phyloP scores from a whole-genome alignment of 257 asterid species.

The Paraleonurus japonicus region DNA sequence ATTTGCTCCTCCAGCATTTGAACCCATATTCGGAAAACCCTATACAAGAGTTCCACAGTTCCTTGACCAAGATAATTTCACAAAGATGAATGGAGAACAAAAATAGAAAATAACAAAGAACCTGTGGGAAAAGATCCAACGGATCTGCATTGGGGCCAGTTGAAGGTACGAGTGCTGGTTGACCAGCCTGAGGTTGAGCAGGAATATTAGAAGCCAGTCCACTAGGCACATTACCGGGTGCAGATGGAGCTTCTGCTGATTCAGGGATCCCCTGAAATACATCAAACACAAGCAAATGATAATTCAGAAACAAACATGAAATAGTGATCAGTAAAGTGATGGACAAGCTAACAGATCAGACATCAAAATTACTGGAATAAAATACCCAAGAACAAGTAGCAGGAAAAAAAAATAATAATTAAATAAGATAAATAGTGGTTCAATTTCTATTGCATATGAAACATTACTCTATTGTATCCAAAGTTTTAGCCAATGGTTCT shows the following conservation, averaged over 20 bases:
- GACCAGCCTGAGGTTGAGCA: constrained; percentile 53
- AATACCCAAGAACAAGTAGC: background rate
- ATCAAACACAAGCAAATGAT: constrained; percentile 16
- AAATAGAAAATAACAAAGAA: constrained; percentile 22
- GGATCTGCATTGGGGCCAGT: constrained; percentile 81
- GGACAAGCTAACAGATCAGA: background rate
- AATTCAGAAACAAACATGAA: background rate
- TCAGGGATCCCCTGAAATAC: constrained; percentile 70
- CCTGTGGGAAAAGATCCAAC: constrained; percentile 84
- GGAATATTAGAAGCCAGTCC: constrained; percentile 42
- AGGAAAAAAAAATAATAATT: too few species aligned
- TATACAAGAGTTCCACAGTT: constrained; percentile 28
- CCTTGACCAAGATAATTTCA: constrained; percentile 9
- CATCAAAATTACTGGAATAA: background rate
- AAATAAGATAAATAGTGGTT: too few species aligned
- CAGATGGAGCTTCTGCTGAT: constrained; percentile 58
- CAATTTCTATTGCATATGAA: too few species aligned
- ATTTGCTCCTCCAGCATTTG: constrained; percentile 60
- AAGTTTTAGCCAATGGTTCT: background rate
- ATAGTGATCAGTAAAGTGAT: background rate
- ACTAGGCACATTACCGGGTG: constrained; percentile 34
- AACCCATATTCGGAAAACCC: constrained; percentile 67
- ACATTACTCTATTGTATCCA: too few species aligned
- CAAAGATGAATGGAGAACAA: background rate
- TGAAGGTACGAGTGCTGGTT: constrained; percentile 50